A percentile compares a stretch with the other conserved stretches of the same genome.
Evolutionary conservation across 2,329 filamentous ascomycete genomes (phyloP).

Genomic region (Hymenotorrendiella dingleyae): DNA sequence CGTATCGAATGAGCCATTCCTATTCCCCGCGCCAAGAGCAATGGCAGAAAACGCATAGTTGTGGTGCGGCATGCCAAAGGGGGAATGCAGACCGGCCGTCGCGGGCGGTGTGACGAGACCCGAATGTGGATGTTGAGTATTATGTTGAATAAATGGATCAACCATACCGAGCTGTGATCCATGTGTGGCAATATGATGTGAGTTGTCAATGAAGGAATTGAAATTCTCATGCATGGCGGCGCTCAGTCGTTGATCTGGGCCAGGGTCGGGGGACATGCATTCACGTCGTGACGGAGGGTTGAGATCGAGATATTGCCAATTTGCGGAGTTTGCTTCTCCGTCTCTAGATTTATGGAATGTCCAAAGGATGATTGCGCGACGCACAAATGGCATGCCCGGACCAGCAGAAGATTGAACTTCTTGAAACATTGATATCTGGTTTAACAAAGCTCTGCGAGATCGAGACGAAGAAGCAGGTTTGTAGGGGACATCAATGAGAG

Average conservation of each 20-base stretch:
- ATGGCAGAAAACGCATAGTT: conserved; percentile 14
- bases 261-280: conserved; percentile 27
- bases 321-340: conserved; percentile 48
- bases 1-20: conserved; percentile 15
- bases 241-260: conserved; percentile 44
- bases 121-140: not conserved
- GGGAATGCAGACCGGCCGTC: conserved; percentile 42
- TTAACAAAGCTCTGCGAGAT: conserved; percentile 44
- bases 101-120: conserved; percentile 53
- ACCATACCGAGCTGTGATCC: conserved; percentile 34
- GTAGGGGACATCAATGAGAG: conserved; percentile 22
- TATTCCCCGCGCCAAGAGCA: not conserved
- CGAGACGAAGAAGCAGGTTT: conserved; percentile 38
- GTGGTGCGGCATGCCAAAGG: conserved; percentile 13
- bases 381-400: conserved; percentile 42
- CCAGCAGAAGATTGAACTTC: conserved; percentile 54
- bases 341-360: conserved; percentile 49
- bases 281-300: conserved; percentile 16
- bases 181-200: conserved; percentile 13
- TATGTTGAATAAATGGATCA: conserved; percentile 41
- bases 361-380: conserved; percentile 58
- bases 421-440: conserved; percentile 61
- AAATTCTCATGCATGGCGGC: conserved; percentile 55
- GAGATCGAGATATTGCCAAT: conserved; percentile 50
- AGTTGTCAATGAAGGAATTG: conserved; percentile 39